Conservation (phyloP, 192 early-diverging fungal species). For the Geranomyces michiganensis region DNA sequence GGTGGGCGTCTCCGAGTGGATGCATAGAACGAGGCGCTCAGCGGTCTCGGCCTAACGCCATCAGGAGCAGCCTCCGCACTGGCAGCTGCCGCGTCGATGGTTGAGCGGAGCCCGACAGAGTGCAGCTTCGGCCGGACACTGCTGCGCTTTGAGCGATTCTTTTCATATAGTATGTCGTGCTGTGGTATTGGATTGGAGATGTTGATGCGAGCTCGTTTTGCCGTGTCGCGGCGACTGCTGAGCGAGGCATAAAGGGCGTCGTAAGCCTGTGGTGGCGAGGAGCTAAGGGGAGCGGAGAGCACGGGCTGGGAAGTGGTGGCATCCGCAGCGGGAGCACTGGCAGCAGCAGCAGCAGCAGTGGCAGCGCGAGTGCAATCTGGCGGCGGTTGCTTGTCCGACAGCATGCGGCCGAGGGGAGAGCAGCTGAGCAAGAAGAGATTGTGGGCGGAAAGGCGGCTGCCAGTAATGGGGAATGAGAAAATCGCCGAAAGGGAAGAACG, state of each 20-base stretch:
- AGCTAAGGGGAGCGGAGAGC: too few species aligned
- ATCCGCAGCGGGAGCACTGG: not conserved
- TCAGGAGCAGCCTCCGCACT: not conserved
- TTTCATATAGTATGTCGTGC: slow-evolving; percentile 28
- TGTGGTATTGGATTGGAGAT: slow-evolving; percentile 30
- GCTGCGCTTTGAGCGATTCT: not conserved
- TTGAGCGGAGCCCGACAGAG: too few species aligned
- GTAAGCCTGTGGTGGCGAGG: slow-evolving; percentile 4
- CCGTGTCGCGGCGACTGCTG: slow-evolving; percentile 6
- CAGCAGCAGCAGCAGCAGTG: not conserved
- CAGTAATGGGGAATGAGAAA: too few species aligned
- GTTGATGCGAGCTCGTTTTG: not conserved
- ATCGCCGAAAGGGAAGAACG: too few species aligned
- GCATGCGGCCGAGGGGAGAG: slow-evolving; percentile 2
- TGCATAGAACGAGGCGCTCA: too few species aligned
- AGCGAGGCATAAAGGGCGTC: slow-evolving; percentile 22
- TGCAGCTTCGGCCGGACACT: not conserved
- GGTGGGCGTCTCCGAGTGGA: too few species aligned
- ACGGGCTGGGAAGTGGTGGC: not conserved
- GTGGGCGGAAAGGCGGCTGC: not conserved
- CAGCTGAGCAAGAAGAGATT: not conserved
- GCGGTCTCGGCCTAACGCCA: not conserved
- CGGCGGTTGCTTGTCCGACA: not conserved
- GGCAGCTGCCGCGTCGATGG: too few species aligned
- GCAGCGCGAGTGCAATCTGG: not conserved